phyloP scores from a whole-genome alignment of 2,329 filamentous ascomycete species.

The Lasiodiplodia gonubiensis region DNA sequence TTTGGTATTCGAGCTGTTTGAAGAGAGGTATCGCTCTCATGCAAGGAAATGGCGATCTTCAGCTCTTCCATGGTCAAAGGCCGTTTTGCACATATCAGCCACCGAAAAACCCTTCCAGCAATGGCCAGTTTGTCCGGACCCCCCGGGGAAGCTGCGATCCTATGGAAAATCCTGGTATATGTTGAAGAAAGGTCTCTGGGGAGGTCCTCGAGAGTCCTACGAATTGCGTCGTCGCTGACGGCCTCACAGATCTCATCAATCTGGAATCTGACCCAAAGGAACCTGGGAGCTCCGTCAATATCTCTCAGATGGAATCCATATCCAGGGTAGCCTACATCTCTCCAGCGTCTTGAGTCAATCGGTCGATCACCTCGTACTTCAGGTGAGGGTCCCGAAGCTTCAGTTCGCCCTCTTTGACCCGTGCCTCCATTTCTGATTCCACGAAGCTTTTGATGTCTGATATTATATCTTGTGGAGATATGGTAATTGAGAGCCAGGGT shows the following conservation, averaged over 20 bases:
- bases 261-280: slow-evolving; percentile 43
- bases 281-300: slow-evolving; percentile 33
- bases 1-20: slow-evolving; percentile 26
- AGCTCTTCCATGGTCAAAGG: slow-evolving; percentile 34
- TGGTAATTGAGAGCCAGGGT: slow-evolving; percentile 11
- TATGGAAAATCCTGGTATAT: slow-evolving; percentile 34
- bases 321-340: slow-evolving; percentile 32
- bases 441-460: slow-evolving; percentile 31
- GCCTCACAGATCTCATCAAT: slow-evolving; percentile 38
- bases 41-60: slow-evolving; percentile 33
- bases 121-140: slow-evolving; percentile 26
- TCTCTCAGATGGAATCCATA: background rate
- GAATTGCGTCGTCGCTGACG: slow-evolving; percentile 36
- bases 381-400: slow-evolving; percentile 24
- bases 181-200: slow-evolving; percentile 38
- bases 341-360: slow-evolving; percentile 31
- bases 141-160: slow-evolving; percentile 7
- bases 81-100: slow-evolving; percentile 33
- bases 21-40: slow-evolving; percentile 29
- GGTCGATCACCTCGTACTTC: slow-evolving; percentile 30
- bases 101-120: slow-evolving; percentile 31
- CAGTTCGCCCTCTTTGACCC: slow-evolving; percentile 15
- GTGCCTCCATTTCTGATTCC: slow-evolving; percentile 25
- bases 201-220: slow-evolving; percentile 34
- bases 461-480: slow-evolving; percentile 12